These are phyloP conservation scores for Pleoardoris graminearum DNA, from an alignment of 2,329 filamentous ascomycete species.

Conservation along the genomic window DNA sequence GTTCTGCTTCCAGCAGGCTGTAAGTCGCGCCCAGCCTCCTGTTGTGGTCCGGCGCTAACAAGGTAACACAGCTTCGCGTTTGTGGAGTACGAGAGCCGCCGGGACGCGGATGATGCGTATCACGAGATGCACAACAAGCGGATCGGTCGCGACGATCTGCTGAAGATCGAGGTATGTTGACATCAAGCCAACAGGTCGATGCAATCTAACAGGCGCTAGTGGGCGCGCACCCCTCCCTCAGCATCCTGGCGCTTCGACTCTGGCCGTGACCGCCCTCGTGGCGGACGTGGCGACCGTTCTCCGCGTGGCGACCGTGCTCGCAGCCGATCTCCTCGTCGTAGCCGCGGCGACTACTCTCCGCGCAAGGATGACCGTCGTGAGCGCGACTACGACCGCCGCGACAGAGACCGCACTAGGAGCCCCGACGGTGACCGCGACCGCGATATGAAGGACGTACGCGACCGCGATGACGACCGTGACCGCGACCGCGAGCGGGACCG, in stretches of 20 bases:
- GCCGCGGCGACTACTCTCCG: constrained; percentile 71
- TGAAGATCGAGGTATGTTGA: constrained; percentile 89
- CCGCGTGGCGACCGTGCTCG: constrained; percentile 57
- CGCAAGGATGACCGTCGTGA: constrained; percentile 76
- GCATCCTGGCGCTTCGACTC: constrained; percentile 98
- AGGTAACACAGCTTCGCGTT: constrained; percentile 76
- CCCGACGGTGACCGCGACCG: constrained; percentile 56
- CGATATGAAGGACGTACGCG: constrained; percentile 37
- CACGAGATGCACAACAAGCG: constrained; percentile 99
- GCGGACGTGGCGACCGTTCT: constrained; percentile 69
- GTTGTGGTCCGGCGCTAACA: constrained; percentile 3
- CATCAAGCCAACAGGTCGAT: not conserved
- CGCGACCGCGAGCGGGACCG: constrained; percentile 55
- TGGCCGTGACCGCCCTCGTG: constrained; percentile 53
- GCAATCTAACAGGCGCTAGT: constrained; percentile 60
- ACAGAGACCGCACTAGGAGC: constrained; percentile 53
- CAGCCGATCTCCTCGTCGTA: constrained; percentile 58
- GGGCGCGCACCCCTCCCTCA: constrained; percentile 96
- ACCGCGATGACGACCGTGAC: constrained; percentile 54
- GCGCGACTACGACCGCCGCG: constrained; percentile 68
- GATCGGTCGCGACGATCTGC: constrained; percentile 87
- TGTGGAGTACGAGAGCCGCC: constrained; percentile 97
- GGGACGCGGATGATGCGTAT: constrained; percentile 97
- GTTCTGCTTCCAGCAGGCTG: constrained; percentile 92
- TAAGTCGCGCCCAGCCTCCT: constrained; percentile 60